A percentile compares a stretch with the other conserved stretches of the same genome.
These are phyloP conservation scores for Plantago lanceolata DNA, from an alignment of 305 asterid genomes.

Conservation along the genomic window DNA sequence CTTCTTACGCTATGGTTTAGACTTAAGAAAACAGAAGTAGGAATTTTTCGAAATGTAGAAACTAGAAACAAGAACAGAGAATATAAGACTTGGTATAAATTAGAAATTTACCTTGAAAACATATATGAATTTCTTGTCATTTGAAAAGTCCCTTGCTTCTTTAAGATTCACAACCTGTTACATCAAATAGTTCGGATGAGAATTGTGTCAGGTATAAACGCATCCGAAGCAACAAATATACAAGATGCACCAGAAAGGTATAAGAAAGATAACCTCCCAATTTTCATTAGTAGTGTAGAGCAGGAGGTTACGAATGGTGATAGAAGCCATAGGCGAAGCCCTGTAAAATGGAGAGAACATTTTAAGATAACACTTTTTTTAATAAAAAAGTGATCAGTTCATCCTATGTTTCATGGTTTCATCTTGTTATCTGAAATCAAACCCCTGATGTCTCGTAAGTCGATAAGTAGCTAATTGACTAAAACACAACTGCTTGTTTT, in stretches of 20 bases:
- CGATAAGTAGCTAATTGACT: not conserved
- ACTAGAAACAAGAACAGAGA: slow-evolving; percentile 16
- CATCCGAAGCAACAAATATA: slow-evolving; percentile 25
- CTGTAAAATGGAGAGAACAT: slow-evolving; percentile 42
- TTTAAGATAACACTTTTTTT: slow-evolving; percentile 10
- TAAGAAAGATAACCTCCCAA: slow-evolving; percentile 72
- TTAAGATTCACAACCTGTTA: slow-evolving; percentile 91
- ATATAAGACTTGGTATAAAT: slow-evolving; percentile 18
- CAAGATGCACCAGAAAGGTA: slow-evolving; percentile 18
- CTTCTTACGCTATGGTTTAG: slow-evolving; percentile 12
- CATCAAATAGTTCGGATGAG: slow-evolving; percentile 27
- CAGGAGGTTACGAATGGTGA: slow-evolving; percentile 84
- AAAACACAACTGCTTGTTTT: slow-evolving; percentile 5
- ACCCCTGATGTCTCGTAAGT: slow-evolving; percentile 19
- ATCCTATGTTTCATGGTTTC: slow-evolving; percentile 15
- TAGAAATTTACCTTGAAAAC: slow-evolving; percentile 74
- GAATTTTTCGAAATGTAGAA: slow-evolving; percentile 7
- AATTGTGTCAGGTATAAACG: slow-evolving; percentile 22
- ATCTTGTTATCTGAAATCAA: slow-evolving; percentile 17
- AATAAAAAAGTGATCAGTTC: slow-evolving; percentile 11
- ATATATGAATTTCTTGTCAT: slow-evolving; percentile 82
- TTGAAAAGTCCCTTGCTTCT: slow-evolving; percentile 94
- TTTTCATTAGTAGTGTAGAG: slow-evolving; percentile 86
- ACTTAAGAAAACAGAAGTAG: slow-evolving; percentile 13
- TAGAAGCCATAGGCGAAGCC: slow-evolving; percentile 99